Evolutionary conservation across 129 eudicot genomes (phyloP), one percentile per base, ranked within the genome.

Genomic region (Calendula officinalis): DNA sequence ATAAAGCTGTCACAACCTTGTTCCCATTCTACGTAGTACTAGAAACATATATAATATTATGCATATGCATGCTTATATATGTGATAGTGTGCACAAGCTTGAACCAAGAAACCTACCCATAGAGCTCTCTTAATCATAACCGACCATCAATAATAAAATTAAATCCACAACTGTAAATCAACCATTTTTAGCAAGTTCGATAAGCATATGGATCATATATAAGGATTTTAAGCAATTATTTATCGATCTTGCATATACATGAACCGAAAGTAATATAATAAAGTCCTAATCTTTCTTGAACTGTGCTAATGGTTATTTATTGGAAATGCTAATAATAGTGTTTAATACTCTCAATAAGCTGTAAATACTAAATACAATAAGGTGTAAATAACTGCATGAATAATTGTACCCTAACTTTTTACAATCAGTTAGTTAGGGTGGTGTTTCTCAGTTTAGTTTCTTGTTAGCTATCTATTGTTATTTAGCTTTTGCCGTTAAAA

Each of bases 261-360:
- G 30, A 60, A 71, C 52, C 75, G 68, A 70, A 68, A 39, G 68
- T 34, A 62, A 61, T 40, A 42, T 15, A 13, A 60, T 15, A 27
- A 60, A 55, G 17, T 30, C 53, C 7, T 39, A 50, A 60, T 70
- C 61, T 70, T 60, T 60, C 42, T 60, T n/a, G 68, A 70, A 60
- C 17, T 15, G 40, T 70, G 67, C 41, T 60, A 60, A 49, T 30
- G 4, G 47, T 49, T 48, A 22, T 50, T 69, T 47, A 4, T 48
- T 40, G 44, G 8, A 10, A 5, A 40, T 5, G 44, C n/a, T n/a
- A n/a, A n/a, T n/a, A n/a, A n/a, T n/a, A n/a, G n/a, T n/a, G n/a
- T n/a, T n/a, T n/a, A n/a, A n/a, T n/a, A n/a, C n/a, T n/a, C n/a
- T n/a, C n/a, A n/a, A n/a, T n/a, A n/a, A n/a, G n/a, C n/a, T n/a